phyloP scores from a whole-genome alignment of 2,329 filamentous ascomycete species.

The Hypoxylon sp. region DNA sequence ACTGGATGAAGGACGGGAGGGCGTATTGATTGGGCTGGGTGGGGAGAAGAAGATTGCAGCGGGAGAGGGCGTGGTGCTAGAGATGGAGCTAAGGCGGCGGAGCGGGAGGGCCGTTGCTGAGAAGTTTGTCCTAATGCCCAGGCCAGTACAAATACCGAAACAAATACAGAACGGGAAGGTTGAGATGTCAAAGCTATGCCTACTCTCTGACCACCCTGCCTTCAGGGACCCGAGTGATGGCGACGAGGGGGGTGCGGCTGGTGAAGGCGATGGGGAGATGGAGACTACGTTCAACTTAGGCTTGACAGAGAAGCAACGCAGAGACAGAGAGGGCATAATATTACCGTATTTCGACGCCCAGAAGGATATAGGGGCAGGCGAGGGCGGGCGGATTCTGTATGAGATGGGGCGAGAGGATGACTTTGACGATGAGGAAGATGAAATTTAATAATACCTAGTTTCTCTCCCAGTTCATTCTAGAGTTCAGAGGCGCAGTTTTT shows the following conservation, averaged over 20 bases:
- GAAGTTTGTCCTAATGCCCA: slow-evolving; percentile 67
- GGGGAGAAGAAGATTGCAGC: slow-evolving; percentile 39
- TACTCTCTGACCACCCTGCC: slow-evolving; percentile 83
- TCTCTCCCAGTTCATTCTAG: slow-evolving; percentile 21
- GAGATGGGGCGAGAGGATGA: slow-evolving; percentile 98
- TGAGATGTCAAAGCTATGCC: slow-evolving; percentile 59
- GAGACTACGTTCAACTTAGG: slow-evolving; percentile 88
- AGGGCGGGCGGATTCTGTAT: slow-evolving; percentile 94
- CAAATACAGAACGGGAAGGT: slow-evolving; percentile 19
- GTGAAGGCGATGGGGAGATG: slow-evolving; percentile 61
- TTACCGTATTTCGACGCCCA: slow-evolving; percentile 98
- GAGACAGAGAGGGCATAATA: slow-evolving; percentile 89
- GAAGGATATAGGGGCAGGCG: slow-evolving; percentile 81
- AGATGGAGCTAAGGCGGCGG: slow-evolving; percentile 88
- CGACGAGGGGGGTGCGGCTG: slow-evolving; percentile 50
- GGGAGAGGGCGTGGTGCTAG: slow-evolving; percentile 74
- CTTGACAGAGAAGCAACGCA: slow-evolving; percentile 90
- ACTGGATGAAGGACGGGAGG: slow-evolving; percentile 82
- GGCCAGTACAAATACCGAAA: slow-evolving; percentile 16
- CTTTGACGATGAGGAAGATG: slow-evolving; percentile 85
- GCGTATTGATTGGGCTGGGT: slow-evolving; percentile 77
- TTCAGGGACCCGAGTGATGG: slow-evolving; percentile 67
- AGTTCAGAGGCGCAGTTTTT: slow-evolving; percentile 1
- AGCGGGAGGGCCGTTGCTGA: slow-evolving; percentile 85
- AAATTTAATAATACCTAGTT: slow-evolving; percentile 50